Conservation (phyloP, 306 rosid genomes). For the Cucurbita moschata region DNA sequence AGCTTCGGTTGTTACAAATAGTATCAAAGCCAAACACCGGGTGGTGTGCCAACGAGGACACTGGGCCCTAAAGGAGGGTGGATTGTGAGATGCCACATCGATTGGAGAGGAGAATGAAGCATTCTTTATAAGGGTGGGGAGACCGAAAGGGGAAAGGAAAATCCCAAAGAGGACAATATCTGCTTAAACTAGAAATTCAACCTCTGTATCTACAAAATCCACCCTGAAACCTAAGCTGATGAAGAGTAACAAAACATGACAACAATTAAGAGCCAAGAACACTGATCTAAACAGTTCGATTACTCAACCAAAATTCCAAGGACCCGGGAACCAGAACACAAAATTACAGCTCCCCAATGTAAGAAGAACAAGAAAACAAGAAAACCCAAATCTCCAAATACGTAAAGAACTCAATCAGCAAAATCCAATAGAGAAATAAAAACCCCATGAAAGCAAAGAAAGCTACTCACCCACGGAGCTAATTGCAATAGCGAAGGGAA, state of each 20-base stretch:
- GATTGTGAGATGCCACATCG: too few species aligned
- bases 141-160: too few species aligned
- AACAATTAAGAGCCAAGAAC: background rate
- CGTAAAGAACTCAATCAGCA: background rate
- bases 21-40: too few species aligned
- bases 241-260: background rate
- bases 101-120: too few species aligned
- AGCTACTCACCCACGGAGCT: slow-evolving; percentile 1
- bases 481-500: background rate
- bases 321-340: background rate
- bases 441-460: background rate
- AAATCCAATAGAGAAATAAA: background rate
- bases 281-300: background rate
- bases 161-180: too few species aligned
- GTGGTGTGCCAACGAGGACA: too few species aligned
- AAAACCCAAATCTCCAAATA: background rate
- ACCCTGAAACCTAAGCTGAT: background rate
- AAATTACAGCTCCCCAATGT: background rate
- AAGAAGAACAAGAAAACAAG: background rate
- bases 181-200: background rate
- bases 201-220: background rate
- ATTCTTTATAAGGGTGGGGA: too few species aligned
- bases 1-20: too few species aligned
- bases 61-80: too few species aligned
- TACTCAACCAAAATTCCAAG: background rate